Evolutionary conservation across 805 yeast species (phyloP).

Genomic region (Debaryomyces castellii): DNA sequence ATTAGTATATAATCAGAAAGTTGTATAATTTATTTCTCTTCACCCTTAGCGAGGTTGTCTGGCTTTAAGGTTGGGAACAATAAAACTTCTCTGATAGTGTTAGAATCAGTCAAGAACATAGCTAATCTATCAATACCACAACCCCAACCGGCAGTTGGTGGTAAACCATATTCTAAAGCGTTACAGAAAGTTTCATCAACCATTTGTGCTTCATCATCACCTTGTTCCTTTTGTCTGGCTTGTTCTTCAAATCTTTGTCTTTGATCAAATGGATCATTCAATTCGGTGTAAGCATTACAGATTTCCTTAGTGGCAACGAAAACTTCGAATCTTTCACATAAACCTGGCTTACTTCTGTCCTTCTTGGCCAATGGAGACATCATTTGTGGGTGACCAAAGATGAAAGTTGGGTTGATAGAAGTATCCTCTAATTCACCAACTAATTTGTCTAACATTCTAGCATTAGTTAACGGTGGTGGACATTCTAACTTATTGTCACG

Average conservation of each 20-base stretch:
- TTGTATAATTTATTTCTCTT: slow-evolving; percentile 16
- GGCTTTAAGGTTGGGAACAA: slow-evolving; percentile 99
- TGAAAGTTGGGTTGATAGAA: slow-evolving; percentile 95
- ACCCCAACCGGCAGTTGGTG: slow-evolving; percentile 99
- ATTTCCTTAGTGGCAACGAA: slow-evolving; percentile 98
- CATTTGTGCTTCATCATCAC: slow-evolving; percentile 98
- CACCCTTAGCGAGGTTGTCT: slow-evolving; percentile 51
- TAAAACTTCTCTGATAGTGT: slow-evolving; percentile 95
- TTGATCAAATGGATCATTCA: slow-evolving; percentile 98
- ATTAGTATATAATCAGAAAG: neutral
- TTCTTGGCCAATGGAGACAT: slow-evolving; percentile 99
- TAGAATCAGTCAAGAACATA: slow-evolving; percentile 95
- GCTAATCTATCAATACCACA: slow-evolving; percentile 98
- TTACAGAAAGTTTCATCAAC: slow-evolving; percentile 96
- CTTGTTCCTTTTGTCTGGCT: slow-evolving; percentile 97
- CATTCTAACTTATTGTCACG: slow-evolving; percentile 83
- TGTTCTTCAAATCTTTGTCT: slow-evolving; percentile 97
- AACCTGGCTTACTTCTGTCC: slow-evolving; percentile 87
- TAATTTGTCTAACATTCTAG: slow-evolving; percentile 97
- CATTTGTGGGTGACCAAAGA: slow-evolving; percentile 99
- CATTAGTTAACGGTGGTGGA: slow-evolving; percentile 91
- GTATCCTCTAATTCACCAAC: slow-evolving; percentile 96
- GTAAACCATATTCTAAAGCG: slow-evolving; percentile 96
- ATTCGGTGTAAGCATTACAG: slow-evolving; percentile 96
- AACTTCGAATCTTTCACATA: slow-evolving; percentile 97